Conservation (phyloP, 163 green algal species). For the Chloromonas sp. region DNA sequence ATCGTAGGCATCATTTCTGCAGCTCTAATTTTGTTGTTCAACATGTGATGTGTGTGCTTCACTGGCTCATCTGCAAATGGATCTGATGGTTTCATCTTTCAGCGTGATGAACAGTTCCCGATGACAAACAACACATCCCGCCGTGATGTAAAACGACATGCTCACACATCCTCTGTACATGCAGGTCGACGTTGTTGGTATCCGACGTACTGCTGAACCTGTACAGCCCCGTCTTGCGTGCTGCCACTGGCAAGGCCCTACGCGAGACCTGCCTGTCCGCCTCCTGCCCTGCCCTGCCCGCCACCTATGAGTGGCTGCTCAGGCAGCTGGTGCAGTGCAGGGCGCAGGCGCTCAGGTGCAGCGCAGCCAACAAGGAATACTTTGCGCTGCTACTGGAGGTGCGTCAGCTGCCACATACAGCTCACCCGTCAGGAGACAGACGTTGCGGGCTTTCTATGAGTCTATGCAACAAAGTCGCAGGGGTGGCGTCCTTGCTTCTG, state of each 20-base stretch:
- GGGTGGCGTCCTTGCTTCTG: too few relatives aligned
- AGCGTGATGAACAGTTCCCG: not conserved
- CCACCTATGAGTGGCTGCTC: conserved; percentile 28
- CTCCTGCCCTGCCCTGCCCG: not conserved
- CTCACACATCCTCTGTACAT: not conserved
- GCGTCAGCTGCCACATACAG: not conserved
- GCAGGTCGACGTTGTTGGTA: not conserved
- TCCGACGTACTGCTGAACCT: conserved; percentile 9
- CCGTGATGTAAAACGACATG: too few relatives aligned
- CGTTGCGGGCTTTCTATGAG: too few relatives aligned
- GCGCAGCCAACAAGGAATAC: conserved; percentile 25
- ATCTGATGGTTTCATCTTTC: not conserved
- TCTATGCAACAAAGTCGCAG: too few relatives aligned
- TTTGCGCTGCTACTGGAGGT: conserved; percentile 31
- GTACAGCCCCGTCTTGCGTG: conserved; percentile 33
- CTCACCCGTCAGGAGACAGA: too few relatives aligned
- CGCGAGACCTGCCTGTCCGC: conserved; percentile 12
- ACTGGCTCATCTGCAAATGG: not conserved
- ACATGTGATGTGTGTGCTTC: not conserved
- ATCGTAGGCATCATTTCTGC: too few relatives aligned
- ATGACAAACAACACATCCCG: too few relatives aligned
- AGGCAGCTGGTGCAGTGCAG: conserved; percentile 22
- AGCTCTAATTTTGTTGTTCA: not conserved
- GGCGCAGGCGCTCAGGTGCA: conserved; percentile 4
- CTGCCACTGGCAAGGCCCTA: conserved; percentile 15